phyloP scores from a whole-genome alignment of 1,284 basidiomycete genomes.

The Xerocomus cyaneibrunnescens region DNA sequence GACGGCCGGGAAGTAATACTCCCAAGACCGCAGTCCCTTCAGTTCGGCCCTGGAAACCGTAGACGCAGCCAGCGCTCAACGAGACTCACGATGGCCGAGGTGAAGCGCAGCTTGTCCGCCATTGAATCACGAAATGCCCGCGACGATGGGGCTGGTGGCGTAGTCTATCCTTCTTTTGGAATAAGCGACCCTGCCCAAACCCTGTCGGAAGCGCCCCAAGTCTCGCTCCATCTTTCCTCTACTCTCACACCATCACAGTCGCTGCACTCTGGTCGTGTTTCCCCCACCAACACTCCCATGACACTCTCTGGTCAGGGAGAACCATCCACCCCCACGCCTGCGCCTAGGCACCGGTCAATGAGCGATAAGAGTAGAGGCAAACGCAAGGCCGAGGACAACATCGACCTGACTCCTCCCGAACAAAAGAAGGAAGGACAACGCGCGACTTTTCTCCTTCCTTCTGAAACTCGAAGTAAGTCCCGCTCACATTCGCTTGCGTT shows the following conservation, averaged over 20 bases:
- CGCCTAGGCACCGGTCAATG: constrained; percentile 23
- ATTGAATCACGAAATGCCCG: constrained; percentile 20
- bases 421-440: constrained; percentile 39
- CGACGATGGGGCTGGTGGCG: constrained; percentile 17
- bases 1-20: constrained; percentile 16
- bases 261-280: constrained; percentile 13
- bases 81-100: constrained; percentile 19
- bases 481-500: constrained; percentile 20
- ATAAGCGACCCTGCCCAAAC: constrained; percentile 19
- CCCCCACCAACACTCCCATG: constrained; percentile 9
- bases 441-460: constrained; percentile 42
- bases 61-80: constrained; percentile 13
- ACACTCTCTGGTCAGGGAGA: constrained; percentile 20
- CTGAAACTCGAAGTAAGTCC: constrained; percentile 48
- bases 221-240: constrained; percentile 12
- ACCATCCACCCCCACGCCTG: constrained; percentile 36
- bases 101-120: constrained; percentile 29
- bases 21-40: constrained; percentile 25
- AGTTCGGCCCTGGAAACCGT: constrained; percentile 16
- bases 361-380: constrained; percentile 46
- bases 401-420: constrained; percentile 50
- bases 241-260: constrained; percentile 24
- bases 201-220: constrained; percentile 7
- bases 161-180: constrained; percentile 15
- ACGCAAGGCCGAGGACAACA: constrained; percentile 50